These are phyloP conservation scores for Houttuynia cordata DNA, from an alignment of 164 flowering plant species.

Conservation along the genomic window DNA sequence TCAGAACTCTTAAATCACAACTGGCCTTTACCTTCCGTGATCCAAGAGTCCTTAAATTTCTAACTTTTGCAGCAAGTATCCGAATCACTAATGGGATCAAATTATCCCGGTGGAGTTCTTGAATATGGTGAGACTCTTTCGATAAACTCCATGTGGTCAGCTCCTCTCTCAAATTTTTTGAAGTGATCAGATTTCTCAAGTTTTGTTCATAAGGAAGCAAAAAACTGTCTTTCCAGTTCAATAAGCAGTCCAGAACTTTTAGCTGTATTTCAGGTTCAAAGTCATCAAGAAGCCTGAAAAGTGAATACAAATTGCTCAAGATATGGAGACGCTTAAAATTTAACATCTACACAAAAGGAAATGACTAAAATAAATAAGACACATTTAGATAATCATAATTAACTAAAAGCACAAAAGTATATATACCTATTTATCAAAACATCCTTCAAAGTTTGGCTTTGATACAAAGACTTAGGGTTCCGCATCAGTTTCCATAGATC, in stretches of 20 bases:
- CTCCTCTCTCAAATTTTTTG: constrained; percentile 68
- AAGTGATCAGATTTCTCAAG: constrained; percentile 55
- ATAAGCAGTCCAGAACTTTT: constrained; percentile 73
- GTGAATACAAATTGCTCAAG: background rate
- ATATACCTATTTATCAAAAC: constrained; percentile 65
- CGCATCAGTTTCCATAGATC: constrained; percentile 55
- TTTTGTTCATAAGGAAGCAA: constrained; percentile 60
- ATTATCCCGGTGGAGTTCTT: constrained; percentile 46
- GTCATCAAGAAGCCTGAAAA: constrained; percentile 72
- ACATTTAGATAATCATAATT: background rate
- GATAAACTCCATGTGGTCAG: constrained; percentile 83
- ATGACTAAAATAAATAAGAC: too few species aligned
- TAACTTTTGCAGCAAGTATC: constrained; percentile 70
- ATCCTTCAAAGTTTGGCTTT: constrained; percentile 42
- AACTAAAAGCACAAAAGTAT: background rate
- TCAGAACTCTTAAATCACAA: too few species aligned
- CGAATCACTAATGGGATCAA: constrained; percentile 61
- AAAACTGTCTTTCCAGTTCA: constrained; percentile 62
- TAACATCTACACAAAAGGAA: too few species aligned
- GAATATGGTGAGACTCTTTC: constrained; percentile 42
- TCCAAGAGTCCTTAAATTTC: constrained; percentile 54
- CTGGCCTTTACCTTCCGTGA: constrained; percentile 50
- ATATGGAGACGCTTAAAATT: too few species aligned
- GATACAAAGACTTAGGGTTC: constrained; percentile 45
- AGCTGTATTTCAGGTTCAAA: constrained; percentile 74